Conservation (phyloP, 192 early-diverging fungal genomes). For the Gamsiella multidivaricata region DNA sequence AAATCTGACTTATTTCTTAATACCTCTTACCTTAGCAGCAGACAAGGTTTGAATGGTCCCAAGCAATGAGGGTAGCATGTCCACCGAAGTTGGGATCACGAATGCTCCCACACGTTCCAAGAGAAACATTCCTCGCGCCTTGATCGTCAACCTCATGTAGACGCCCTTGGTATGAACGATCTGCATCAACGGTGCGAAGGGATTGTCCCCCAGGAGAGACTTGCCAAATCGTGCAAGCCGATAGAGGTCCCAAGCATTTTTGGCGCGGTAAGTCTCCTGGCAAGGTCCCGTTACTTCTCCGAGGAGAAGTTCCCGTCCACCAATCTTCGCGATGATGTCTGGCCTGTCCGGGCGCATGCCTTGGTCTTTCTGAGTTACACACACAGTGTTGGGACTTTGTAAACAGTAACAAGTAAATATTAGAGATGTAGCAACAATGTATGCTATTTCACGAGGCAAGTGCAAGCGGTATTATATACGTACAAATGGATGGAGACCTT, state of each 20-base stretch:
- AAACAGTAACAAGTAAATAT: slow-evolving; percentile 17
- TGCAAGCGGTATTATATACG: not conserved
- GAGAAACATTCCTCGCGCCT: slow-evolving; percentile 16
- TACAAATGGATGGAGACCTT: slow-evolving; percentile 17
- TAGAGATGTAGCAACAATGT: slow-evolving; percentile 8
- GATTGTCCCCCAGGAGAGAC: slow-evolving; percentile 5
- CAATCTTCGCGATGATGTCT: slow-evolving; percentile 5
- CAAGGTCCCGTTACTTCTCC: slow-evolving; percentile 17
- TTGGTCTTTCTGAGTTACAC: slow-evolving; percentile 7
- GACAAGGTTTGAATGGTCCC: slow-evolving; percentile 15
- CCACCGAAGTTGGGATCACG: slow-evolving; percentile 11
- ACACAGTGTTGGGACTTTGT: slow-evolving; percentile 17
- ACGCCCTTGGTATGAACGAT: slow-evolving; percentile 3
- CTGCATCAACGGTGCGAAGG: slow-evolving; percentile 6
- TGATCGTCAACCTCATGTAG: slow-evolving; percentile 13
- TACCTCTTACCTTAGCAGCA: slow-evolving; percentile 11
- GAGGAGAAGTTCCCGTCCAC: slow-evolving; percentile 11
- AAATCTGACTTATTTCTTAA: not conserved
- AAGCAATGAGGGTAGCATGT: slow-evolving; percentile 13
- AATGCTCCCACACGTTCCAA: slow-evolving; percentile 18
- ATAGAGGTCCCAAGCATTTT: slow-evolving; percentile 20
- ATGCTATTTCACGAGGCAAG: slow-evolving; percentile 1
- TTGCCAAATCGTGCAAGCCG: slow-evolving; percentile 21
- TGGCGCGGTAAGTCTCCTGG: slow-evolving; percentile 1
- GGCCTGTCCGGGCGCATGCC: slow-evolving; percentile 10